These are phyloP conservation scores for Paramecium sexaurelia DNA, from an alignment of 73 alveolate genomes.

Conservation along the genomic window DNA sequence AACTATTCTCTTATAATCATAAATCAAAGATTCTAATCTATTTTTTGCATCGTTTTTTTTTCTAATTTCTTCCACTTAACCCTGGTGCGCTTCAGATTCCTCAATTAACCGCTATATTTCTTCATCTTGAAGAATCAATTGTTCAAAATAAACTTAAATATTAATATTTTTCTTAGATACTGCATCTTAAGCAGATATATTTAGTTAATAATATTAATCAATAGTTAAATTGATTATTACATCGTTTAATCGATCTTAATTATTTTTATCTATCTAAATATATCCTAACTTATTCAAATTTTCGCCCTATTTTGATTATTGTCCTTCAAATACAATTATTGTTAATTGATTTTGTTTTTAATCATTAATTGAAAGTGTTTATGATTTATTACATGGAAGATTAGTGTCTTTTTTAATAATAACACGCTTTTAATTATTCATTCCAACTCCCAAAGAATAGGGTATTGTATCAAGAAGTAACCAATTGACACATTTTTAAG, in stretches of 20 bases:
- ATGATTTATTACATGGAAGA: not conserved
- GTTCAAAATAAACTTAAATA: not conserved
- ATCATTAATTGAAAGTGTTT: not conserved
- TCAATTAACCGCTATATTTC: not conserved
- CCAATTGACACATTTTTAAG: constrained; percentile 50
- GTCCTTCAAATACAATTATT: not conserved
- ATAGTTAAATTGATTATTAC: not conserved
- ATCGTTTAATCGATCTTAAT: not conserved
- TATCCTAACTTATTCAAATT: not conserved
- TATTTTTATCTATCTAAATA: not conserved
- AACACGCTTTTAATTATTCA: not conserved
- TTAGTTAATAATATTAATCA: not conserved
- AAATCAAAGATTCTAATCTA: not conserved
- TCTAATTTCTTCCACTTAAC: not conserved
- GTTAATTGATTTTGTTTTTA: not conserved
- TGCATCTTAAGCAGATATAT: not conserved
- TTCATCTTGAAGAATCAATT: not conserved
- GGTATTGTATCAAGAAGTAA: constrained; percentile 76
- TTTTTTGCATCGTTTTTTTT: not conserved
- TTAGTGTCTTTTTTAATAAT: not conserved
- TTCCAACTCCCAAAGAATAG: constrained; percentile 70
- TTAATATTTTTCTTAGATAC: not conserved
- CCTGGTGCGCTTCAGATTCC: not conserved
- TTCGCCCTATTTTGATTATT: not conserved
- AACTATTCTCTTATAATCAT: not conserved